These are phyloP conservation scores for Melastoma candidum DNA, from an alignment of 441 rosid species.

Conservation along the genomic window DNA sequence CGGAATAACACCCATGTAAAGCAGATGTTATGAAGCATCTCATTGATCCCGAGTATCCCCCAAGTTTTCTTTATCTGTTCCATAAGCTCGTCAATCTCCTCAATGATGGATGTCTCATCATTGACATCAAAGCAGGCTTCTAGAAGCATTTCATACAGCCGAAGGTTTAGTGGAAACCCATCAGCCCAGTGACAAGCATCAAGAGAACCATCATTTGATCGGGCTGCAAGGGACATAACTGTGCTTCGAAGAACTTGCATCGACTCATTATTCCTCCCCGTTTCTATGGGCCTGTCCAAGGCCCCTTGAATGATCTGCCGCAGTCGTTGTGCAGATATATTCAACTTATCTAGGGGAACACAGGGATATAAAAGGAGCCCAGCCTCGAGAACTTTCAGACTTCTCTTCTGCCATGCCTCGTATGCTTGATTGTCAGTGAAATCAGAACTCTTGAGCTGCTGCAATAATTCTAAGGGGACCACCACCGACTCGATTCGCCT, in stretches of 20 bases:
- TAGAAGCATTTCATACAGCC: conserved; percentile 75
- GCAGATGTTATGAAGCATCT: conserved; percentile 76
- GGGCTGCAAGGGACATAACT: conserved; percentile 66
- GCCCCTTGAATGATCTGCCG: conserved; percentile 72
- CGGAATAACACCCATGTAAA: conserved; percentile 87
- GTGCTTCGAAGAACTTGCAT: conserved; percentile 92
- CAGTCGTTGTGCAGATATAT: conserved; percentile 48
- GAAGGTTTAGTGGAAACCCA: conserved; percentile 77
- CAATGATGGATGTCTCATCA: conserved; percentile 59
- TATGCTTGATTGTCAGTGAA: conserved; percentile 80
- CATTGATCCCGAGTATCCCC: conserved; percentile 82
- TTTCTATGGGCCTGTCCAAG: conserved; percentile 66
- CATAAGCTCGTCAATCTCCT: conserved; percentile 91
- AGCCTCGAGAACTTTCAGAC: conserved; percentile 71
- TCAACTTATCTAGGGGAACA: conserved; percentile 66
- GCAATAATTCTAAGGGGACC: conserved; percentile 83
- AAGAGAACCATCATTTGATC: conserved; percentile 65
- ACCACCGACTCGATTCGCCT: conserved; percentile 78
- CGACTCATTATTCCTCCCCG: conserved; percentile 85
- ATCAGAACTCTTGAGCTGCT: conserved; percentile 86
- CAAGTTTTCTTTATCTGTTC: conserved; percentile 93
- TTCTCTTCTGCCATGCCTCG: conserved; percentile 82
- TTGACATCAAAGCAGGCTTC: conserved; percentile 76
- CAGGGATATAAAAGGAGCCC: conserved; percentile 86
- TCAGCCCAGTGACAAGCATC: conserved; percentile 99